Evolutionary conservation across 2,329 filamentous ascomycete genomes (phyloP).

Genomic region (Hypoxylon sp.): DNA sequence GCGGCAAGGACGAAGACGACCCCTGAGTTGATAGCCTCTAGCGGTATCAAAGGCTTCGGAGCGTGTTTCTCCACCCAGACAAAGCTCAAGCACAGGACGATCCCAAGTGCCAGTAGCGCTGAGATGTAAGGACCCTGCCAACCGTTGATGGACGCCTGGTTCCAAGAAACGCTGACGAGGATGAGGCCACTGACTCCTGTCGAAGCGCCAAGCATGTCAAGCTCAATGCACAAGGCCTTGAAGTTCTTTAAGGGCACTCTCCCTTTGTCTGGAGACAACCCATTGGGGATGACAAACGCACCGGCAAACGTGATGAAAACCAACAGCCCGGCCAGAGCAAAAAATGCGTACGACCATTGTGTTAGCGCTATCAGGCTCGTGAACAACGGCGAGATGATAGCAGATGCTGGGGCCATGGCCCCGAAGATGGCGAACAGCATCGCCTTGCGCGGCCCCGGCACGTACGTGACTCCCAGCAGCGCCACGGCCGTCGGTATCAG

Average conservation of each 20-base stretch:
- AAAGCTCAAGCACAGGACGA: slow-evolving; percentile 59
- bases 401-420: slow-evolving; percentile 45
- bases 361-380: slow-evolving; percentile 40
- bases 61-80: slow-evolving; percentile 59
- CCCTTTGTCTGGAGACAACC: slow-evolving; percentile 21
- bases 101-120: slow-evolving; percentile 57
- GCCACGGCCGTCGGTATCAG: slow-evolving; percentile 63
- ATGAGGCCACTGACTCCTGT: slow-evolving; percentile 60
- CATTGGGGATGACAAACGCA: slow-evolving; percentile 39
- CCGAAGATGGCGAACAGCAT: slow-evolving; percentile 47
- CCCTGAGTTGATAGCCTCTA: slow-evolving; percentile 56
- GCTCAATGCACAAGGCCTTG: slow-evolving; percentile 36
- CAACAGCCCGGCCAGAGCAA: slow-evolving; percentile 39
- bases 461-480: slow-evolving; percentile 57
- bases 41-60: slow-evolving; percentile 59
- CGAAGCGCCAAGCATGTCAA: slow-evolving; percentile 43
- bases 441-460: slow-evolving; percentile 49
- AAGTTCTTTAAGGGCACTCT: slow-evolving; percentile 25
- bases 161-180: slow-evolving; percentile 66
- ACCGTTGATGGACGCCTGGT: slow-evolving; percentile 62
- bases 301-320: slow-evolving; percentile 37
- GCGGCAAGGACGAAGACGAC: slow-evolving; percentile 59
- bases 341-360: slow-evolving; percentile 46
- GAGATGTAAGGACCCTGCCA: slow-evolving; percentile 62
- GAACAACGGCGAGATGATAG: slow-evolving; percentile 43